Evolutionary conservation across 306 rosid genomes (phyloP).

Genomic region (Alnus rubra): DNA sequence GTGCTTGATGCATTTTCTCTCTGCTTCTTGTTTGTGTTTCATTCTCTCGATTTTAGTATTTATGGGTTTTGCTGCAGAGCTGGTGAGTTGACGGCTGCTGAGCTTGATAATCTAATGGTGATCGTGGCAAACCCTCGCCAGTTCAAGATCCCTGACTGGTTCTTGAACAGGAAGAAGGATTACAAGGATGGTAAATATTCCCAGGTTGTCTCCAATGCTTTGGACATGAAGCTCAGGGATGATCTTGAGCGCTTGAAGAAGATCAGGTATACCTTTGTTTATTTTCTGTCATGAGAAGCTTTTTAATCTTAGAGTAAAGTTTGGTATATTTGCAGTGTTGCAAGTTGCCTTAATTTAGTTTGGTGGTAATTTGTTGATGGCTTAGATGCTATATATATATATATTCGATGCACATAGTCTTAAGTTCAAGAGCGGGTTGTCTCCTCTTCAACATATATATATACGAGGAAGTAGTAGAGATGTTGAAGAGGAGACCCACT

Average conservation of each 20-base stretch:
- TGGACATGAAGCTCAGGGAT: conserved; percentile 89
- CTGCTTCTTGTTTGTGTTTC: background rate
- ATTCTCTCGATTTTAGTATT: background rate
- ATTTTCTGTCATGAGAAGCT: background rate
- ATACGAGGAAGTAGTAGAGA: too few species aligned
- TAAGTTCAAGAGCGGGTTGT: too few species aligned
- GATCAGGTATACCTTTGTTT: conserved; percentile 52
- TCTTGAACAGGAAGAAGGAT: conserved; percentile 75
- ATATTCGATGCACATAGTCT: too few species aligned
- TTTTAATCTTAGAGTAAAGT: too few species aligned
- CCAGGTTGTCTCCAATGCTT: conserved; percentile 69
- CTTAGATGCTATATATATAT: too few species aligned
- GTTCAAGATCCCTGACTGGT: conserved; percentile 82
- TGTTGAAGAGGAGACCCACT: too few species aligned
- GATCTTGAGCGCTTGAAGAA: conserved; percentile 89
- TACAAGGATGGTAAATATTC: conserved; percentile 76
- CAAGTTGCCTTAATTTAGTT: too few species aligned
- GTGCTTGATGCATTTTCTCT: background rate
- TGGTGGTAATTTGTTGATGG: too few species aligned
- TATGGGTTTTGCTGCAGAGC: conserved; percentile 45
- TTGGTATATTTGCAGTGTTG: too few species aligned
- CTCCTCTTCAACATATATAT: too few species aligned
- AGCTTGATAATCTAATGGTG: conserved; percentile 63
- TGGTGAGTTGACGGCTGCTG: conserved; percentile 62
- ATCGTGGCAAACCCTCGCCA: conserved; percentile 66